These are phyloP conservation scores for Pseudohalonectria lignicola DNA, from an alignment of 2,329 filamentous ascomycete species.

Conservation along the genomic window DNA sequence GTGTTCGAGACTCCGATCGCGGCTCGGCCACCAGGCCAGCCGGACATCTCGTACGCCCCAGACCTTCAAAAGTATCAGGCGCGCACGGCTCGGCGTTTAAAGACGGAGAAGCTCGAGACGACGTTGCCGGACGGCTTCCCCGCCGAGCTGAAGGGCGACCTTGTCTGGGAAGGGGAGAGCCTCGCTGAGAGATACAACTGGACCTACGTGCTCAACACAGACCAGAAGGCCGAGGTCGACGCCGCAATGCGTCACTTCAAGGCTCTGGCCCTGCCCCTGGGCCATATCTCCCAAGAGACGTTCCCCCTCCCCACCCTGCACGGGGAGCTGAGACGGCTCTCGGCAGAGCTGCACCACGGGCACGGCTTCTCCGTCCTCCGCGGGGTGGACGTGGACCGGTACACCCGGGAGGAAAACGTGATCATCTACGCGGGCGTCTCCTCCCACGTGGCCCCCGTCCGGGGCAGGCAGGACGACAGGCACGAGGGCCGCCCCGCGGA, in stretches of 20 bases:
- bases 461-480: conserved; percentile 40
- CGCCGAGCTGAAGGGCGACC: conserved; percentile 28
- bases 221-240: conserved; percentile 38
- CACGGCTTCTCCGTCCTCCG: conserved; percentile 52
- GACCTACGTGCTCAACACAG: conserved; percentile 34
- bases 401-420: conserved; percentile 44
- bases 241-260: conserved; percentile 28
- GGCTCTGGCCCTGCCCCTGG: conserved; percentile 21
- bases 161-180: conserved; percentile 46
- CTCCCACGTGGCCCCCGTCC: conserved; percentile 41
- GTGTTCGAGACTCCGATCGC: not conserved
- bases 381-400: conserved; percentile 39
- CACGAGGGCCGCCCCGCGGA: conserved; percentile 33
- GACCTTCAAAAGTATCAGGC: conserved; percentile 40
- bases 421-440: conserved; percentile 50
- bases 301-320: conserved; percentile 46
- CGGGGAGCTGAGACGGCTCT: conserved; percentile 35
- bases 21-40: conserved; percentile 30
- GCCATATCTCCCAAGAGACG: conserved; percentile 32
- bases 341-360: conserved; percentile 42
- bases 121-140: conserved; percentile 40
- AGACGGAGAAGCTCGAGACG: conserved; percentile 25
- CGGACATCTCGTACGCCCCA: conserved; percentile 48
- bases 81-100: conserved; percentile 31
- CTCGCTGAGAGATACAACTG: conserved; percentile 38